Base-by-base conservation (phyloP, 2,329 filamentous ascomycete species). In the Blastomyces emzantsi region DNA sequence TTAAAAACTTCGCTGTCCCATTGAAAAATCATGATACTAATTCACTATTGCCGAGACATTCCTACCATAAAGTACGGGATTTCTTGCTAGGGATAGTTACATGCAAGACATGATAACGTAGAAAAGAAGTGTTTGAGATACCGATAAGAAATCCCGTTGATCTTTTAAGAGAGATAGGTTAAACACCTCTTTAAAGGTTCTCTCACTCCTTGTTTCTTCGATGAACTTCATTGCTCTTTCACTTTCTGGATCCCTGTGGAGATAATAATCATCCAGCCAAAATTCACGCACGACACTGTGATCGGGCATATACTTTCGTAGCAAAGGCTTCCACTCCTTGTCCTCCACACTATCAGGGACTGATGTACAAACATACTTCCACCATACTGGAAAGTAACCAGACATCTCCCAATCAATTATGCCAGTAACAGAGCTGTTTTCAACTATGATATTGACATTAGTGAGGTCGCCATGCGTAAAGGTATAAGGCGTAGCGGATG, bases 231-330 rank as follows among this genome's bases (percentile, higher is more conserved):
- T 49, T 49, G 45, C 45, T 25, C 45, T 49, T 49, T 49, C n/a
- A 22, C 45, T 49, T 49, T 25, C 45, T 25, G 45, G 45, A 49
- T 49, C 45, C n/a, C 45, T 49, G n/a, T 19, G 22, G n/a, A 49
- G 45, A 49, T 49, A 49, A 49, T 49, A 49, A 49, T 49, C 22
- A 49, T 49, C 45, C 45, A 49, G 45, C 45, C 45, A 49, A 49
- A 49, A 49, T 49, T 49, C 45, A 49, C 45, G 45, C 45, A 19
- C 45, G 45, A 49, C 19, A 22, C 45, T 49, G n/a, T 22, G 45
- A 49, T 49, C 9, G 45, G 45, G 45, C 45, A 49, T 49, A 49
- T 49, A 49, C 45, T 25, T 49, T 22, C 45, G 45, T 49, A 49
- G 9, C 45, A 49, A 49, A 49, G 45, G 3, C 45, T 49, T 49